Conservation (phyloP, 441 rosid species). For the Jatropha podagrica region DNA sequence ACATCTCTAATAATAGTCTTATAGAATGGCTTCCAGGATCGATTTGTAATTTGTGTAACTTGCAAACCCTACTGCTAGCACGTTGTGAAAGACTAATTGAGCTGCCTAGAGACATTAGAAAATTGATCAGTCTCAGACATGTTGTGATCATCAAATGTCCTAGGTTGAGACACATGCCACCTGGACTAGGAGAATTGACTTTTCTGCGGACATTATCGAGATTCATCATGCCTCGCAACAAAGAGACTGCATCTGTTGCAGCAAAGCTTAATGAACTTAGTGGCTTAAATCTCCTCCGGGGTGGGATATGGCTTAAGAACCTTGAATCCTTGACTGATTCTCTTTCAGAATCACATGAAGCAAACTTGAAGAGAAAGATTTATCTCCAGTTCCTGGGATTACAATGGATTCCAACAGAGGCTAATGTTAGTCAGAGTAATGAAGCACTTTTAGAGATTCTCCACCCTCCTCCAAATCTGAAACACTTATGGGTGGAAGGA, state of each 20-base stretch:
- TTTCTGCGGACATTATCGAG: conserved; percentile 16
- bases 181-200: conserved; percentile 20
- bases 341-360: conserved; percentile 11
- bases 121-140: conserved; percentile 20
- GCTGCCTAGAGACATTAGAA: conserved; percentile 13
- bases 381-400: conserved; percentile 17
- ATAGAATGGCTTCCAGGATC: conserved; percentile 19
- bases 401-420: conserved; percentile 14
- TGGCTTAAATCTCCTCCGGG: conserved; percentile 14
- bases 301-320: conserved; percentile 20
- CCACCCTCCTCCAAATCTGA: conserved; percentile 23
- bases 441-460: conserved; percentile 17
- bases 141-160: conserved; percentile 15
- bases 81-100: conserved; percentile 16
- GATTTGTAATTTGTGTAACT: conserved; percentile 16
- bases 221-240: conserved; percentile 9
- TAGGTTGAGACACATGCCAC: conserved; percentile 16
- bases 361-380: conserved; percentile 15
- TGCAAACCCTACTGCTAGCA: conserved; percentile 21
- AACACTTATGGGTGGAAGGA: conserved; percentile 16
- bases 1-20: conserved; percentile 21
- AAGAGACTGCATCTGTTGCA: neutral
- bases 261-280: conserved; percentile 17
- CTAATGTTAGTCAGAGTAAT: neutral
- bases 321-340: conserved; percentile 12